Evolutionary conservation across 768 basidiomycete genomes (phyloP).

Genomic region (Lyophyllum decastes): DNA sequence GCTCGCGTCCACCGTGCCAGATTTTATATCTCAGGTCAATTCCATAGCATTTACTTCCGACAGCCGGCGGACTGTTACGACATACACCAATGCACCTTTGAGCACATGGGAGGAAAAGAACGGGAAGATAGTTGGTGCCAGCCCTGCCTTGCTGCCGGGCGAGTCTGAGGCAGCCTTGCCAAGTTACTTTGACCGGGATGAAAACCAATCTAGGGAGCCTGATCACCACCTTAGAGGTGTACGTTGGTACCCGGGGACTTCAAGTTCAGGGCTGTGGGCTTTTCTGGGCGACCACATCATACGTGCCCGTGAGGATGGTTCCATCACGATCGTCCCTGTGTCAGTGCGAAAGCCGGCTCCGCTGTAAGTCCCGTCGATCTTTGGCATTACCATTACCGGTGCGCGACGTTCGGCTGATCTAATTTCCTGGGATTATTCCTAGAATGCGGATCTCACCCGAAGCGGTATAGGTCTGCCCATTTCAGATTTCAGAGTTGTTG

Average conservation of each 20-base stretch:
- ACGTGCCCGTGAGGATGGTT: conserved; percentile 1
- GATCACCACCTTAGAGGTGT: neutral
- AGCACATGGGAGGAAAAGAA: neutral
- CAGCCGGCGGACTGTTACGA: neutral
- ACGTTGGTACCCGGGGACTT: neutral
- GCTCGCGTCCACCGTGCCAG: neutral
- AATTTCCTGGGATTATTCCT: too few species aligned
- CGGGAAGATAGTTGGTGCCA: neutral
- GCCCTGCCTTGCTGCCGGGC: too few species aligned
- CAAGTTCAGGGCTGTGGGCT: neutral
- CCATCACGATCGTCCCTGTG: neutral
- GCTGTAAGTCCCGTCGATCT: neutral
- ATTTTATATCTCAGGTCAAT: neutral
- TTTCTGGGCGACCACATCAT: neutral
- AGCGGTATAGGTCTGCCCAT: too few species aligned
- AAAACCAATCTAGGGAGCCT: neutral
- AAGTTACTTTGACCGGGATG: neutral
- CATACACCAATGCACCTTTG: neutral
- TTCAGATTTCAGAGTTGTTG: too few species aligned
- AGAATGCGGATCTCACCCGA: too few species aligned
- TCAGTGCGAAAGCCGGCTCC: neutral
- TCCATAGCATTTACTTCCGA: neutral
- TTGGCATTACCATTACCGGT: too few species aligned
- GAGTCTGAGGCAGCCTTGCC: too few species aligned
- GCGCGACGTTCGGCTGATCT: too few species aligned